These are phyloP conservation scores for Marchantia polymorpha DNA, from an alignment of 225 moss, liverwort and hornwort species.

Conservation along the genomic window DNA sequence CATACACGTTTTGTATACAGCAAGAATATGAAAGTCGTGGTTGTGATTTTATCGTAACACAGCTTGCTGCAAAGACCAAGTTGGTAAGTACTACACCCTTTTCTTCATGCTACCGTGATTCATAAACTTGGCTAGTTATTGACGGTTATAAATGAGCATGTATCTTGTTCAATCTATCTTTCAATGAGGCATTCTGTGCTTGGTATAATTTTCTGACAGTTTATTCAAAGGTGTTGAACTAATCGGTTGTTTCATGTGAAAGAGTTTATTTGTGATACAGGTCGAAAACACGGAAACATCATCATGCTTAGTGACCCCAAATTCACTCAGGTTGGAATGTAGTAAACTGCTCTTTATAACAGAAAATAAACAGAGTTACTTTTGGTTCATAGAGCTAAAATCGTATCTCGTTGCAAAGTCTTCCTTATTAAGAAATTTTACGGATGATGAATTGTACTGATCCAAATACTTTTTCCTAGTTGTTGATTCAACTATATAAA, in stretches of 20 bases:
- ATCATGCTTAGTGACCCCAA: constrained; percentile 69
- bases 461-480: too few relatives aligned
- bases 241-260: constrained; percentile 5
- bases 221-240: background rate
- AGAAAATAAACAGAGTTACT: background rate
- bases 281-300: constrained; percentile 54
- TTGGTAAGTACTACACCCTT: constrained; percentile 53
- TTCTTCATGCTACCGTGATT: too few relatives aligned
- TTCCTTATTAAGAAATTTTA: too few relatives aligned
- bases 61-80: constrained; percentile 49
- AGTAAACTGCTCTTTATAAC: background rate
- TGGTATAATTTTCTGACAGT: background rate
- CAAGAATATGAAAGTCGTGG: constrained; percentile 68
- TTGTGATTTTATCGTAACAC: constrained; percentile 75
- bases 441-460: too few relatives aligned
- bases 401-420: too few relatives aligned
- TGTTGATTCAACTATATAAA: too few relatives aligned
- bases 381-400: background rate
- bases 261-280: constrained; percentile 71
- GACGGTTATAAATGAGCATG: too few relatives aligned
- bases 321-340: constrained; percentile 58
- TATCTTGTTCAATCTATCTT: too few relatives aligned
- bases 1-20: constrained; percentile 43
- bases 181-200: too few relatives aligned
- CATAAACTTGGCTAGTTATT: too few relatives aligned